These are phyloP conservation scores for Achaetomiella virescens DNA, from an alignment of 495 filamentous ascomycete genomes.

Conservation along the genomic window DNA sequence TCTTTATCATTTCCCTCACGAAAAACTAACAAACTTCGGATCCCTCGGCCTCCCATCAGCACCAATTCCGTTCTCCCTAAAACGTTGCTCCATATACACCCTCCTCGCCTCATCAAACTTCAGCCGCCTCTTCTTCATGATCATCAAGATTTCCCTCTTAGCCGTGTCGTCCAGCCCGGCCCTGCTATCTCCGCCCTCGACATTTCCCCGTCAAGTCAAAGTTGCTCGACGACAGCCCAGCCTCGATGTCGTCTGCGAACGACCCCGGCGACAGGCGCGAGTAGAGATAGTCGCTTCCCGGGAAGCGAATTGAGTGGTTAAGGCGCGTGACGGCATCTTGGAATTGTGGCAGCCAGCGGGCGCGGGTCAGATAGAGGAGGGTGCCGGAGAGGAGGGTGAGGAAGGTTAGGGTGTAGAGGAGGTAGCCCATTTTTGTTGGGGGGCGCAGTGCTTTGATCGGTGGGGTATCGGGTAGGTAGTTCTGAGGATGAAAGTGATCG, in stretches of 20 bases:
- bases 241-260: constrained; percentile 71
- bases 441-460: not conserved
- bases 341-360: constrained; percentile 62
- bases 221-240: constrained; percentile 70
- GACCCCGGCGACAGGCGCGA: constrained; percentile 60
- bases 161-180: constrained; percentile 70
- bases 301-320: constrained; percentile 27
- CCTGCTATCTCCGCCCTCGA: constrained; percentile 67
- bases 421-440: constrained; percentile 55
- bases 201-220: constrained; percentile 78
- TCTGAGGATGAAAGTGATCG: not conserved
- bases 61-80: constrained; percentile 80
- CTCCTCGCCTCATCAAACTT: constrained; percentile 87
- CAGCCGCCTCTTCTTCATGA: constrained; percentile 75
- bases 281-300: constrained; percentile 61
- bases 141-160: constrained; percentile 73
- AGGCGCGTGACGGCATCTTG: constrained; percentile 41
- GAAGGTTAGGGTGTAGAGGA: constrained; percentile 71
- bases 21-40: constrained; percentile 93
- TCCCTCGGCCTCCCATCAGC: constrained; percentile 82
- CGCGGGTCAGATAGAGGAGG: constrained; percentile 74
- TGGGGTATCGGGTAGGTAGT: not conserved
- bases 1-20: too few relatives aligned
- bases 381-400: constrained; percentile 50
- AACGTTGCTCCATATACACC: constrained; percentile 75